Conservation (phyloP, 768 basidiomycete genomes). For the button mushroom (Agaricus bisporus) region DNA sequence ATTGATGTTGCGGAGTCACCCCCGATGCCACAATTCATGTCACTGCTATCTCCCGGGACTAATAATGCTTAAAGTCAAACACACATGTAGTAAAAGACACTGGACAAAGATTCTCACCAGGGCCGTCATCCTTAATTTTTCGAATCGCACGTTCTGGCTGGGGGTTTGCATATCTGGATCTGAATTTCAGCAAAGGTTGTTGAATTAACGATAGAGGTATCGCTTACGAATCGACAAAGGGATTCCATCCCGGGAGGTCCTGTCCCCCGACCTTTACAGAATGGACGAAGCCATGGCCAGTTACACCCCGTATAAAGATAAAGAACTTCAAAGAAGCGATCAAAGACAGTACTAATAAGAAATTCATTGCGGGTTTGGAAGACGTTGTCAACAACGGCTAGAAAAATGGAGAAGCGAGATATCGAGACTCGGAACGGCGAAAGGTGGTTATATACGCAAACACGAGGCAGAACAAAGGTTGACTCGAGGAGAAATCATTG, state of each 20-base stretch:
- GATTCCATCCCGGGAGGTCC: slow-evolving; percentile 32
- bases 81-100: background rate
- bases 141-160: slow-evolving; percentile 24
- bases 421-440: slow-evolving; percentile 28
- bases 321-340: slow-evolving; percentile 10
- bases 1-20: slow-evolving; percentile 31
- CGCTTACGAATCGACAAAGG: slow-evolving; percentile 30
- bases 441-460: slow-evolving; percentile 1
- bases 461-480: slow-evolving; percentile 7
- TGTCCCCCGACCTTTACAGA: slow-evolving; percentile 23
- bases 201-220: slow-evolving; percentile 7
- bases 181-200: background rate
- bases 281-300: slow-evolving; percentile 31
- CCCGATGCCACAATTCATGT: slow-evolving; percentile 38
- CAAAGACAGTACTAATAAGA: slow-evolving; percentile 11
- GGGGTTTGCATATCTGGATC: slow-evolving; percentile 21
- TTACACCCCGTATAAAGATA: slow-evolving; percentile 15
- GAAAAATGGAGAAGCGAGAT: slow-evolving; percentile 88
- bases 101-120: slow-evolving; percentile 16
- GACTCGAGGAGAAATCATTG: slow-evolving; percentile 5
- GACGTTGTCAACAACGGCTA: slow-evolving; percentile 40
- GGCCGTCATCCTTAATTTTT: slow-evolving; percentile 29
- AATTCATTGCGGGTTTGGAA: slow-evolving; percentile 53
- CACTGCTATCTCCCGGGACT: slow-evolving; percentile 25
- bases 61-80: background rate